These are phyloP conservation scores for Sporisorium reilianum DNA, from an alignment of 1,284 basidiomycete species.

Conservation along the genomic window DNA sequence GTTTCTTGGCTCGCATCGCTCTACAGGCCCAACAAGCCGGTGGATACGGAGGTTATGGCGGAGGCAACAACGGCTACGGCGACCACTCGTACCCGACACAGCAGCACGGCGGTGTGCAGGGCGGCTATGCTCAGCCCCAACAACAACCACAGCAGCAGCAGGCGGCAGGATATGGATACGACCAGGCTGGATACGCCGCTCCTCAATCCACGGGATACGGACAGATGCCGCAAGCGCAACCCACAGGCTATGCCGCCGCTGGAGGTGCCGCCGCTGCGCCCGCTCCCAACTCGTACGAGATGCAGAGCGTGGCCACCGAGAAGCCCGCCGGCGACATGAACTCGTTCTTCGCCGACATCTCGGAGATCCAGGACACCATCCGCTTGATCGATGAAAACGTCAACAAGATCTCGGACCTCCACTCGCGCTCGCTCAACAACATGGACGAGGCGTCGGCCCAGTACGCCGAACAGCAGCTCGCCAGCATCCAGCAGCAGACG, in stretches of 20 bases:
- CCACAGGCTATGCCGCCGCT: slow-evolving; percentile 28
- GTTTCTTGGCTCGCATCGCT: neutral
- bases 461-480: slow-evolving; percentile 65
- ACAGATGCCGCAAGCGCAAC: slow-evolving; percentile 40
- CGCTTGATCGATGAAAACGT: slow-evolving; percentile 67
- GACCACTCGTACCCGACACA: slow-evolving; percentile 68
- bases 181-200: slow-evolving; percentile 23
- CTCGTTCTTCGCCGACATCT: slow-evolving; percentile 66
- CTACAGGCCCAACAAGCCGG: slow-evolving; percentile 56
- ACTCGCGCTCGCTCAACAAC: slow-evolving; percentile 68
- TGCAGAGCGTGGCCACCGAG: slow-evolving; percentile 51
- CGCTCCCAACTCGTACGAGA: slow-evolving; percentile 48
- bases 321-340: slow-evolving; percentile 53
- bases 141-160: slow-evolving; percentile 38
- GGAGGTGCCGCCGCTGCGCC: slow-evolving; percentile 9
- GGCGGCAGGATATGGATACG: slow-evolving; percentile 33
- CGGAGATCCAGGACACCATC: slow-evolving; percentile 65
- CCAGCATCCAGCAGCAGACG: slow-evolving; percentile 59
- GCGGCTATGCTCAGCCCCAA: slow-evolving; percentile 34
- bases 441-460: slow-evolving; percentile 67
- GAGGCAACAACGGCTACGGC: slow-evolving; percentile 68
- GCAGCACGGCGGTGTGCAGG: slow-evolving; percentile 49
- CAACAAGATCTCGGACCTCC: slow-evolving; percentile 66
- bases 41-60: slow-evolving; percentile 63
- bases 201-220: slow-evolving; percentile 28